phyloP scores from a whole-genome alignment of 352 stramenopile species.

The Phytophthora fragariaefolia region DNA sequence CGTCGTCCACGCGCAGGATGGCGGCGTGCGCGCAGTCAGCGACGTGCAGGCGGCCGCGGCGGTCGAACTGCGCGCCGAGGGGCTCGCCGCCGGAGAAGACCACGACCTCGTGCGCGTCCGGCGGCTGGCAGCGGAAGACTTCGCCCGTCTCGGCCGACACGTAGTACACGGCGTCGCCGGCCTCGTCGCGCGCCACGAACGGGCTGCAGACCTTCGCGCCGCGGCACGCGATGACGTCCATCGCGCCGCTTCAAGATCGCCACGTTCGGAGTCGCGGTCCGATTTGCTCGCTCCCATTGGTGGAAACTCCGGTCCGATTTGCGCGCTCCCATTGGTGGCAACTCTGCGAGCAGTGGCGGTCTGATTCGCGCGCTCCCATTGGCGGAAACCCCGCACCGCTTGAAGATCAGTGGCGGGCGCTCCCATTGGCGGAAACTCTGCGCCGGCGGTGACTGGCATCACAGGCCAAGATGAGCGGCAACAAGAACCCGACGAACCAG shows the following conservation, averaged over 20 bases:
- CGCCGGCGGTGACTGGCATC: background rate
- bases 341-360: no score
- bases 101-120: conserved; percentile 55
- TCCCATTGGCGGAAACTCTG: background rate
- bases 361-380: background rate
- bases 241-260: conserved; percentile 31
- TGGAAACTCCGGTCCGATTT: background rate
- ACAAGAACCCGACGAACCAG: conserved; percentile 69
- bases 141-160: conserved; percentile 77
- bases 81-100: conserved; percentile 78
- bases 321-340: no score
- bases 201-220: conserved; percentile 81
- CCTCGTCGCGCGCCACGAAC: conserved; percentile 43
- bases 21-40: conserved; percentile 77
- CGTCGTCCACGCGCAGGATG: conserved; percentile 72
- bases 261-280: no score
- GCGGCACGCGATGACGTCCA: conserved; percentile 59
- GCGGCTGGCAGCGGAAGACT: conserved; percentile 56
- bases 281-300: background rate
- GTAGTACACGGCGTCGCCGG: conserved; percentile 58
- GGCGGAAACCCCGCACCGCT: background rate
- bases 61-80: conserved; percentile 71
- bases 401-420: no score
- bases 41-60: conserved; percentile 62
- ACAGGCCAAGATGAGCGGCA: conserved; percentile 45